Conservation (phyloP, 768 basidiomycete species). For the Clitopilus hobsonii region DNA sequence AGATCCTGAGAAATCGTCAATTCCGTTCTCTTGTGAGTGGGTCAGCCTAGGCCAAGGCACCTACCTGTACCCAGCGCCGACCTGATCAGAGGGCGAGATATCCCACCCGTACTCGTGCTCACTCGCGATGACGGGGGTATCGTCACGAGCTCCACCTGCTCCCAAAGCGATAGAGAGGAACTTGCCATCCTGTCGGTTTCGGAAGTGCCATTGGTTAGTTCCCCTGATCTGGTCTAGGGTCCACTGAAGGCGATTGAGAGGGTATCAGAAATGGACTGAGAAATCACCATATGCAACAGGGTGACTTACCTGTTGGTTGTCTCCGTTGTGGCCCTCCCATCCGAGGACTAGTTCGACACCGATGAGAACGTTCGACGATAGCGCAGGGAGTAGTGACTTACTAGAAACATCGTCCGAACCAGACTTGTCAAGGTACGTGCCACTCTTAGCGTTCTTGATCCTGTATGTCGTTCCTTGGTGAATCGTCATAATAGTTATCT, state of each 20-base stretch:
- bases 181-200: constrained; percentile 11
- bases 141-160: constrained; percentile 2
- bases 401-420: constrained; percentile 33
- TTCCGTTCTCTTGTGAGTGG: too few relatives aligned
- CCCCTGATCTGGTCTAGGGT: constrained; percentile 2
- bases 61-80: constrained; percentile 13
- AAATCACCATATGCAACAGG: background rate
- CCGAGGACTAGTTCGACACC: constrained; percentile 22
- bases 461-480: constrained; percentile 10
- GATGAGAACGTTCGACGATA: constrained; percentile 24
- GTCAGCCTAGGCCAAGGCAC: background rate
- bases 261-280: background rate
- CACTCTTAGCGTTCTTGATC: constrained; percentile 25
- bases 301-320: background rate
- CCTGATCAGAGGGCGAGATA: constrained; percentile 12
- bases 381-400: background rate
- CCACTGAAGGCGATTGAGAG: constrained; percentile 11
- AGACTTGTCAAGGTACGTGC: constrained; percentile 43
- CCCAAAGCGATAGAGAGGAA: constrained; percentile 12
- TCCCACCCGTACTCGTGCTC: constrained; percentile 14
- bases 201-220: constrained; percentile 14
- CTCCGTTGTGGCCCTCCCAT: background rate
- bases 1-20: constrained; percentile 28
- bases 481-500: constrained; percentile 2
- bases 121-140: constrained; percentile 8